phyloP scores from a whole-genome alignment of 2,329 filamentous ascomycete species.

The Fusarium nisikadoi region DNA sequence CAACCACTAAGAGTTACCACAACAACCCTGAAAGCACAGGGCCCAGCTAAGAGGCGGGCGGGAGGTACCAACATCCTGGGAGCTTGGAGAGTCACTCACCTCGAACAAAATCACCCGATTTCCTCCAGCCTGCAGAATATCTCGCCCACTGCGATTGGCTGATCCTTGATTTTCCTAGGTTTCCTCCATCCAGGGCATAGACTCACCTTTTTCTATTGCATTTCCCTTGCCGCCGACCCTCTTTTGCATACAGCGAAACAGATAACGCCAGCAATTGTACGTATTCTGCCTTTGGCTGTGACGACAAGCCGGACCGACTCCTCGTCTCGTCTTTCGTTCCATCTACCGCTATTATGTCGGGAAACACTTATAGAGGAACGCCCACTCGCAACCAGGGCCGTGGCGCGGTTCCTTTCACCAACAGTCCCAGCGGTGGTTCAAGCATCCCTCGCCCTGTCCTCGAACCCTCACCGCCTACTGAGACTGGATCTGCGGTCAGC shows the following conservation, averaged over 20 bases:
- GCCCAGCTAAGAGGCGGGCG: constrained; percentile 14
- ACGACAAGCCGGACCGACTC: constrained; percentile 33
- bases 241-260: constrained; percentile 30
- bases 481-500: constrained; percentile 78
- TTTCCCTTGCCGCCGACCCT: constrained; percentile 22
- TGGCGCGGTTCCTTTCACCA: constrained; percentile 68
- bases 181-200: constrained; percentile 28
- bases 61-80: constrained; percentile 28
- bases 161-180: constrained; percentile 27
- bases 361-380: constrained; percentile 75
- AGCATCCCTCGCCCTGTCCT: constrained; percentile 78
- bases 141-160: constrained; percentile 44
- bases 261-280: constrained; percentile 23
- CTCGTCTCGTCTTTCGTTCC: constrained; percentile 33
- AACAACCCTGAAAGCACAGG: constrained; percentile 28
- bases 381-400: constrained; percentile 71
- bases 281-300: constrained; percentile 29
- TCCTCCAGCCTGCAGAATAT: constrained; percentile 39
- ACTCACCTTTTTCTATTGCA: constrained; percentile 30
- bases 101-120: constrained; percentile 44
- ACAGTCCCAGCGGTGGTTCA: constrained; percentile 68
- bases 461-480: constrained; percentile 66
- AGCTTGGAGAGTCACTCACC: constrained; percentile 28
- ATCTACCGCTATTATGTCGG: constrained; percentile 59
- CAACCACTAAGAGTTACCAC: constrained; percentile 38